Evolutionary conservation across 1,284 basidiomycete species (phyloP).

Genomic region (Austroboletus olivaceoglutinosus): DNA sequence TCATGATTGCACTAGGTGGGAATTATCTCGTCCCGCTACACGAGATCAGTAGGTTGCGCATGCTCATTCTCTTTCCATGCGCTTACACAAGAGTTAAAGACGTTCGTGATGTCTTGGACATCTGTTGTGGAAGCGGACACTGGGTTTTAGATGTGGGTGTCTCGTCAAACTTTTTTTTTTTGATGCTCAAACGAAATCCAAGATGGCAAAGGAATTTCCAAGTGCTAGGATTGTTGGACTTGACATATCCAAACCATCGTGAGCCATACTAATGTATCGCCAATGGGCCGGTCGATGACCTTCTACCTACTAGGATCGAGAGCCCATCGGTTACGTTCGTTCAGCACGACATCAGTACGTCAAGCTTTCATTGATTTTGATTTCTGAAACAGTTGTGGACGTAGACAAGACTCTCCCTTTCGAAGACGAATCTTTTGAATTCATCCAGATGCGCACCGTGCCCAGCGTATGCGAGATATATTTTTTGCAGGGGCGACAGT

Average conservation of each 20-base stretch:
- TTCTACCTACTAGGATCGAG: background rate
- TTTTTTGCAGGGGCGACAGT: background rate
- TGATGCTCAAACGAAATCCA: background rate
- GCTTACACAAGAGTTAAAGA: background rate
- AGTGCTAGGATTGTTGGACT: conserved; percentile 4
- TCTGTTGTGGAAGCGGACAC: conserved; percentile 9
- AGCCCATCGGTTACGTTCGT: conserved; percentile 1
- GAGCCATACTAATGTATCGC: background rate
- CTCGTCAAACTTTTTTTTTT: background rate
- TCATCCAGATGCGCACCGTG: conserved; percentile 7
- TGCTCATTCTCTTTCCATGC: too few relatives aligned
- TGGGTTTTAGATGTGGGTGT: conserved; percentile 7
- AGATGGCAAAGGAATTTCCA: conserved; percentile 10
- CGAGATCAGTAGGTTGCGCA: background rate
- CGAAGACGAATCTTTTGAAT: conserved; percentile 8
- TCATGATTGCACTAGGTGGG: background rate
- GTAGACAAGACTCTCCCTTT: conserved; percentile 4
- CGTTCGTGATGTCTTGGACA: conserved; percentile 5
- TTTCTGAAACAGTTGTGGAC: background rate
- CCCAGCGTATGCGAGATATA: conserved; percentile 1
- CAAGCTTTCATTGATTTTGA: background rate
- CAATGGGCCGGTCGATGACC: too few relatives aligned
- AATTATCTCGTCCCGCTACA: conserved; percentile 9
- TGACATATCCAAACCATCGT: conserved; percentile 8
- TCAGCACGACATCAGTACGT: conserved; percentile 8